phyloP scores from a whole-genome alignment of 345 rosid genomes.

The Adansonia digitata region DNA sequence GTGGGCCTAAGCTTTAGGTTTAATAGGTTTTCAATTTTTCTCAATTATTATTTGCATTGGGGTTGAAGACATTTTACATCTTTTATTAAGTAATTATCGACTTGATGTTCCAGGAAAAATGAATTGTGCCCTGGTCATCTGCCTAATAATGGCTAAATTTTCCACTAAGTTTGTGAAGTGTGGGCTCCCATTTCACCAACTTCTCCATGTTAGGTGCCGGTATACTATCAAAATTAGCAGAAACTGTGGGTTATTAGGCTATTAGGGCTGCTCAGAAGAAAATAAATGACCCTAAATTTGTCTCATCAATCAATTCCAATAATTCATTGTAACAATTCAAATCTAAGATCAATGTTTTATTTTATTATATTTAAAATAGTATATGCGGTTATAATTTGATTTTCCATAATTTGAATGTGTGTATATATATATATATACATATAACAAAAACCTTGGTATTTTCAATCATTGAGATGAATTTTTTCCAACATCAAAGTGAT shows the following conservation, averaged over 20 bases:
- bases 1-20: neutral
- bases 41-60: neutral
- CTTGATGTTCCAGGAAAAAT: neutral
- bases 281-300: neutral
- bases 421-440: too few species aligned
- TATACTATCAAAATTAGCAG: neutral
- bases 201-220: neutral
- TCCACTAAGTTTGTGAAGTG: neutral
- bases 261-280: neutral
- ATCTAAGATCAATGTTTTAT: neutral
- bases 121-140: slow-evolving; percentile 1
- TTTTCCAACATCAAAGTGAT: neutral
- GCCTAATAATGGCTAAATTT: neutral
- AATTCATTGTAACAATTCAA: neutral
- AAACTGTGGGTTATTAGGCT: neutral
- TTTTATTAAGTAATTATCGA: neutral
- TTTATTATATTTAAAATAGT: too few species aligned
- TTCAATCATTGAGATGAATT: neutral
- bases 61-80: neutral
- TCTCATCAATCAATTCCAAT: neutral
- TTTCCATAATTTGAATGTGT: too few species aligned
- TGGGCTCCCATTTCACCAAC: slow-evolving; percentile 5
- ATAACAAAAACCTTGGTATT: too few species aligned
- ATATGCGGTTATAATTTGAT: neutral
- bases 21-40: neutral